Conservation (phyloP, 768 basidiomycete species). For the Podaxis mareebaensis region DNA sequence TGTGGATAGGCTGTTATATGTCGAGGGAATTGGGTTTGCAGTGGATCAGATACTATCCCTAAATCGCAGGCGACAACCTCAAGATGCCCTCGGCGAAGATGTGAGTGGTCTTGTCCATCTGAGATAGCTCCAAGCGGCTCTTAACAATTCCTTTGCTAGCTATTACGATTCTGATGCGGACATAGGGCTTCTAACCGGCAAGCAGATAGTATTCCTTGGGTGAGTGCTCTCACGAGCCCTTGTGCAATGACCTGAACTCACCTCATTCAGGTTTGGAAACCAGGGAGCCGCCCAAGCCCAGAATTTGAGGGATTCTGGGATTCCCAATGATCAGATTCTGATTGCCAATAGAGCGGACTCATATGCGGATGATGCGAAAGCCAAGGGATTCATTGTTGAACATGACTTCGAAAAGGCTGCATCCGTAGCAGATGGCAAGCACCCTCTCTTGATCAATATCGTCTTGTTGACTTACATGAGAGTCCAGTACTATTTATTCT, state of each 20-base stretch:
- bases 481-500: constrained; percentile 56
- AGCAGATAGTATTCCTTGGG: constrained; percentile 64
- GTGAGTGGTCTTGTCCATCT: constrained; percentile 33
- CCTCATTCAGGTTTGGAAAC: constrained; percentile 54
- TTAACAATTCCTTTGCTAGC: constrained; percentile 26
- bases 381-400: constrained; percentile 58
- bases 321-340: constrained; percentile 59
- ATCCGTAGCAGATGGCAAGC: constrained; percentile 51
- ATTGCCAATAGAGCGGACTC: constrained; percentile 59
- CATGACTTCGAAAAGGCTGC: constrained; percentile 59
- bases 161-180: constrained; percentile 68
- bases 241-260: background rate
- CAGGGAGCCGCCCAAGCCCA: constrained; percentile 69
- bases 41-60: background rate
- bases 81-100: constrained; percentile 53
- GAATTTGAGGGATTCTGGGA: constrained; percentile 63
- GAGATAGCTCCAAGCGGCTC: too few species aligned
- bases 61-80: background rate
- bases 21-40: background rate
- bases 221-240: constrained; percentile 23
- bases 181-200: constrained; percentile 43
- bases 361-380: constrained; percentile 57
- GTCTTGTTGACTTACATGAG: background rate
- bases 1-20: background rate
- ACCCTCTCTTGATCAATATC: background rate